Evolutionary conservation across 2,329 filamentous ascomycete species (phyloP).

Genomic region (Ceratocystis diversiconidia): DNA sequence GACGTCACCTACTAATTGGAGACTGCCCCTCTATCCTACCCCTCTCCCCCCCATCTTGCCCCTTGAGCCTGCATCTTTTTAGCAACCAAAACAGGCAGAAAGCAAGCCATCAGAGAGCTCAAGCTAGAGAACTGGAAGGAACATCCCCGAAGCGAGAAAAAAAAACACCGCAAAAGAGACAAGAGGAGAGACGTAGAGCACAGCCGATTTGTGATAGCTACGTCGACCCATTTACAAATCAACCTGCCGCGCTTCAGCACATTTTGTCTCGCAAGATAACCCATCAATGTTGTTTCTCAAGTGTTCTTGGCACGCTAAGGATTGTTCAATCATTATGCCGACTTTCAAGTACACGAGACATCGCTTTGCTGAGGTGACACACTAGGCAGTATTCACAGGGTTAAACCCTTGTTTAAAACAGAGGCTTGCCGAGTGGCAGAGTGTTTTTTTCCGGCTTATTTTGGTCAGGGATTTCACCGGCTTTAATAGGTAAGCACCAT

Average conservation of each 20-base stretch:
- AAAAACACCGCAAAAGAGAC: neutral
- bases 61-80: neutral
- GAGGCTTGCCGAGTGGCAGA: neutral
- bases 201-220: neutral
- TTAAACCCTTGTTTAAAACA: neutral
- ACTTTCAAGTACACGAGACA: neutral
- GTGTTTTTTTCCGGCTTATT: neutral
- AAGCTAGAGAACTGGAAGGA: neutral
- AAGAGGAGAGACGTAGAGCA: neutral
- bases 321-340: constrained; percentile 2
- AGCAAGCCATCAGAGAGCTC: neutral
- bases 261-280: neutral
- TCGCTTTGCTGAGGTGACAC: neutral
- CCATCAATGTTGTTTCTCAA: neutral
- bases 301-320: neutral
- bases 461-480: neutral
- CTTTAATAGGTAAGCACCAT: neutral
- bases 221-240: too few species aligned
- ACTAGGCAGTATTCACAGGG: neutral
- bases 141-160: neutral
- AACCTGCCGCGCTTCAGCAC: neutral
- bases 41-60: neutral
- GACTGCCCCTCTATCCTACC: neutral
- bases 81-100: neutral
- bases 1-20: neutral